Evolutionary conservation across 1,284 basidiomycete species (phyloP), one percentile per base, ranked within the genome.

Genomic region (Testicularia cyperi): DNA sequence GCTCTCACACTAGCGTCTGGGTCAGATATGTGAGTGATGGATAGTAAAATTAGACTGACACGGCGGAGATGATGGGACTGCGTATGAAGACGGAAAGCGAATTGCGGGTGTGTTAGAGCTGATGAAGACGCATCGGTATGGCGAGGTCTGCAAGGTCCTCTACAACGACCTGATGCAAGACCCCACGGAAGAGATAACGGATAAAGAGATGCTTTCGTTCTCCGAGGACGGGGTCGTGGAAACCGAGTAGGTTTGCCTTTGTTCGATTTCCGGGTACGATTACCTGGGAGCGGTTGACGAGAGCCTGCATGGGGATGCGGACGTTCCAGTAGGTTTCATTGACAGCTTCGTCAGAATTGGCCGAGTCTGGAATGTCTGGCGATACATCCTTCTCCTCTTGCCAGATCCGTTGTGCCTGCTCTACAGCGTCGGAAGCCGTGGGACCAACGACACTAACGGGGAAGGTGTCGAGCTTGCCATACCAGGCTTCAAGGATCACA

Each of bases 271-370:
- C 84, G 14, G 90, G 85, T 54, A 95, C 86, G 70, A 85, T 83
- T 36, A 95, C 75, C 72, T 89, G 87, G 35, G 86, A 86, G 58
- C 86, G 82, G 58, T 83, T 82, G 33, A 92, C 87, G 14, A 94
- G 80, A 19, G 88, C 85, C 79, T 92, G 90, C 21, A 94, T 72
- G 4, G 91, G 83, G 23, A 88, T 79, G 15, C 85, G 87, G 27
- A 92, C 88, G 76, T 91, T 85, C 58, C 89, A 82, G 33, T 81
- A 78, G 20, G 87, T 79, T 22, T 61, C 57, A 15, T 8, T 8
- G 13, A 19, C 8, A 9, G 9, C 29, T 7, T 28, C n/a, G 3
- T n/a, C 27, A 2, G 19, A n/a, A 6, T 28, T 8, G 7, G 26
- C 6, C 4, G 32, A 7, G 3, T n/a, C 27, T 2, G 19, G n/a